These are phyloP conservation scores for Fraxinus sp. DNA, from an alignment of 305 asterid genomes.

Conservation along the genomic window DNA sequence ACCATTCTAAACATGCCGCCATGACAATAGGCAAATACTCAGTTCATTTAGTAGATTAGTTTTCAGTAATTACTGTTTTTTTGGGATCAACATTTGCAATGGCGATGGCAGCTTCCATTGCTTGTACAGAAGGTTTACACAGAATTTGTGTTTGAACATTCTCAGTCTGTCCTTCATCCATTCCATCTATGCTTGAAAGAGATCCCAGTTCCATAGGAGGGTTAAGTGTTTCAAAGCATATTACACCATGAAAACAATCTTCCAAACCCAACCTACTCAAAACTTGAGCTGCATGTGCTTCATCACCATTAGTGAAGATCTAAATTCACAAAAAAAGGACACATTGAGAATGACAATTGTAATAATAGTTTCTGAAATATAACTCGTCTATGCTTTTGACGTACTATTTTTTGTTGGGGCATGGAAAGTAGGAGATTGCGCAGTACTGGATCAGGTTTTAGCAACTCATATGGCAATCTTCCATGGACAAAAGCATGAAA, in stretches of 20 bases:
- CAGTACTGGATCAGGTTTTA: constrained; percentile 68
- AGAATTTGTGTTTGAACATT: constrained; percentile 36
- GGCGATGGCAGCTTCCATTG: constrained; percentile 68
- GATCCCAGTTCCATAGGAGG: constrained; percentile 28
- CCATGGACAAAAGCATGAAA: constrained; percentile 87
- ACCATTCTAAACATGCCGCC: not conserved
- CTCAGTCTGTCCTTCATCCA: constrained; percentile 11
- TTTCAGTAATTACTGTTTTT: constrained; percentile 49
- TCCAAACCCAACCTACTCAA: constrained; percentile 66
- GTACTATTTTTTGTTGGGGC: constrained; percentile 79
- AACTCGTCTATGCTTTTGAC: constrained; percentile 11
- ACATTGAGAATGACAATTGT: not conserved
- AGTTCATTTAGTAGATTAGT: not conserved
- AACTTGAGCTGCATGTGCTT: constrained; percentile 66
- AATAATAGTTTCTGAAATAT: not conserved
- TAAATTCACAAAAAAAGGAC: constrained; percentile 28
- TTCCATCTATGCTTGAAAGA: constrained; percentile 11
- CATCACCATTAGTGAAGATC: constrained; percentile 85
- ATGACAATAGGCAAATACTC: not conserved
- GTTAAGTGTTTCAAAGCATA: constrained; percentile 87
- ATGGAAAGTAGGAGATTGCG: constrained; percentile 72
- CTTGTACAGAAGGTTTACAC: constrained; percentile 73
- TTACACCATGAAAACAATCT: constrained; percentile 83
- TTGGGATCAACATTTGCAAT: constrained; percentile 68
- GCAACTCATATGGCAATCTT: constrained; percentile 65